Conservation (phyloP, 768 basidiomycete species). For the Kwoniella botswanensis region DNA sequence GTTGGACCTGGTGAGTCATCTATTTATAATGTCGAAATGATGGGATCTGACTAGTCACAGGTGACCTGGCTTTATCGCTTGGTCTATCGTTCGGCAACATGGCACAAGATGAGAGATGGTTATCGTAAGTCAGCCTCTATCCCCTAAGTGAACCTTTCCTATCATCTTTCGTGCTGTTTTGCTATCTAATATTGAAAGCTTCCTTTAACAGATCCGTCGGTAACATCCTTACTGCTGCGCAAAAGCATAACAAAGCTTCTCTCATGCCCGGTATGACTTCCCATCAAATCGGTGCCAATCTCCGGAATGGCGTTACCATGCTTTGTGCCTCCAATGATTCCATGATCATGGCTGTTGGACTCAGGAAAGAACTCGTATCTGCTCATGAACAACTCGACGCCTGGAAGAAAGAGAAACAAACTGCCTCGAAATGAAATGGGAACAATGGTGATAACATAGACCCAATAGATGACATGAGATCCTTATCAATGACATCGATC, state of each 20-base stretch:
- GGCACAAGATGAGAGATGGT: slow-evolving; percentile 1
- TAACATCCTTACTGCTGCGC: slow-evolving; percentile 4
- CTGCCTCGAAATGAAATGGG: too few relatives aligned
- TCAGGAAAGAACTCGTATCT: slow-evolving; percentile 10
- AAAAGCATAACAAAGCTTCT: slow-evolving; percentile 10
- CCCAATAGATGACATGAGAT: too few relatives aligned
- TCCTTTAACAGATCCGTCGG: neutral
- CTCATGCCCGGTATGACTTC: slow-evolving; percentile 19
- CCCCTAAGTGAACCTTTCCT: neutral
- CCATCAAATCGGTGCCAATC: slow-evolving; percentile 1
- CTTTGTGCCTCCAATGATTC: slow-evolving; percentile 13
- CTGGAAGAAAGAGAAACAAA: slow-evolving; percentile 7
- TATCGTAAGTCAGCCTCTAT: neutral
- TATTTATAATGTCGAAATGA: neutral
- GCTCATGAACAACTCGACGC: slow-evolving; percentile 6
- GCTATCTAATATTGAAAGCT: neutral
- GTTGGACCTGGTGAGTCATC: slow-evolving; percentile 3
- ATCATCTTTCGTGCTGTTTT: neutral
- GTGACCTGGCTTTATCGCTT: slow-evolving; percentile 16
- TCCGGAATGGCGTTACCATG: slow-evolving; percentile 13
- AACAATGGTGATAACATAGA: too few relatives aligned
- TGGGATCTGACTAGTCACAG: neutral
- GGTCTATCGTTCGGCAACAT: slow-evolving; percentile 10
- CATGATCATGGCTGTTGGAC: slow-evolving; percentile 9
- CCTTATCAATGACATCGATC: too few relatives aligned